A percentile compares a stretch with the other conserved stretches of the same genome.
Evolutionary conservation across 2,329 filamentous ascomycete species (phyloP).

Genomic region (Coniochaeta sp.): DNA sequence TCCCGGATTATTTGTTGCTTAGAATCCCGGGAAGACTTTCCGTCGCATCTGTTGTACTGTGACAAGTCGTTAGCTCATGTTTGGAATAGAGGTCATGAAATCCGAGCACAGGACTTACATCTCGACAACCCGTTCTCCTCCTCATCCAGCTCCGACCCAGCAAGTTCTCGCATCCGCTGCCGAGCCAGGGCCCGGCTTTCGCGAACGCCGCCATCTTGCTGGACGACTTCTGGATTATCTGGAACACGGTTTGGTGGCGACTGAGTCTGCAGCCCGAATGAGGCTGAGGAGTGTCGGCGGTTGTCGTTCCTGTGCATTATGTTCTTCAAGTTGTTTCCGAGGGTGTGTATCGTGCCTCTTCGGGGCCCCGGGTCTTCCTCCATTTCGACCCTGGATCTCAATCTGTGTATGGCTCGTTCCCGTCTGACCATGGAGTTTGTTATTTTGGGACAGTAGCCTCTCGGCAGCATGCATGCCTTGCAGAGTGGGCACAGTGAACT

Average conservation of each 20-base stretch:
- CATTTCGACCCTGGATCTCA: conserved; percentile 46
- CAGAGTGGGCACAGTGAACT: conserved; percentile 89
- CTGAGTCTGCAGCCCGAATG: conserved; percentile 12
- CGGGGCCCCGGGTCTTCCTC: conserved; percentile 28
- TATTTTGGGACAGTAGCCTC: conserved; percentile 58
- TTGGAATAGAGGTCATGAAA: background rate
- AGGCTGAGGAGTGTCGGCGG: conserved; percentile 3
- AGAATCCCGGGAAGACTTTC: conserved; percentile 17
- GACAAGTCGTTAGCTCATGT: conserved; percentile 4
- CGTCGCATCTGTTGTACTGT: conserved; percentile 14
- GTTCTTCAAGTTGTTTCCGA: conserved; percentile 13
- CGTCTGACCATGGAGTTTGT: conserved; percentile 83
- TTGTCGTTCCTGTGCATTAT: conserved; percentile 10
- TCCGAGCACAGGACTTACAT: conserved; percentile 13
- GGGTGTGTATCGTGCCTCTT: conserved; percentile 9
- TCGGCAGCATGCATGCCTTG: conserved; percentile 73
- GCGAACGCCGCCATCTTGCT: background rate
- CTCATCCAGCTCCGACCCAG: conserved; percentile 15
- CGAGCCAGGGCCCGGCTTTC: conserved; percentile 10
- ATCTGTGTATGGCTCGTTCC: conserved; percentile 60
- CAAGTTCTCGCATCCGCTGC: conserved; percentile 21
- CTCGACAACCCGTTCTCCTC: conserved; percentile 9
- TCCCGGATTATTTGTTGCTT: background rate
- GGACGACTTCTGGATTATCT: background rate
- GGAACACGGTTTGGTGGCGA: background rate